Evolutionary conservation across 495 filamentous ascomycete genomes (phyloP).

Genomic region (Podospora comata): DNA sequence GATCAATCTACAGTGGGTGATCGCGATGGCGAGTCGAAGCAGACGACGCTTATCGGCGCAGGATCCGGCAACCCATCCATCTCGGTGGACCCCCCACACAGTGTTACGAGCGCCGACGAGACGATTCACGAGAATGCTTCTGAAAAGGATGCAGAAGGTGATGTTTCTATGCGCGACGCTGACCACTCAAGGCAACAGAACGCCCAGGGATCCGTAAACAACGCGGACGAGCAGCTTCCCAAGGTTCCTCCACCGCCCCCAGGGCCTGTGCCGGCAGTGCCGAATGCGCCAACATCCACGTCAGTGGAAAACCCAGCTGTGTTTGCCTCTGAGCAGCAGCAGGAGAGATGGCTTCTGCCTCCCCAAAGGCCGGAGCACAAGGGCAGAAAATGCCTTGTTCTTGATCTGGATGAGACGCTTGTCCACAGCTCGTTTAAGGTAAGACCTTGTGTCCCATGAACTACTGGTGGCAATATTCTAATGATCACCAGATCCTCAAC

Average conservation of each 20-base stretch:
- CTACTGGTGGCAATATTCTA: neutral
- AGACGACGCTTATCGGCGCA: conserved; percentile 41
- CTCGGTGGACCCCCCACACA: conserved; percentile 44
- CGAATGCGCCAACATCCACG: conserved; percentile 27
- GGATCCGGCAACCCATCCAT: conserved; percentile 40
- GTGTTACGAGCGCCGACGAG: conserved; percentile 21
- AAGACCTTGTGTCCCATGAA: conserved; percentile 18
- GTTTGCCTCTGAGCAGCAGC: conserved; percentile 40
- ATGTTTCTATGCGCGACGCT: conserved; percentile 62
- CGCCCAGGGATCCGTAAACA: conserved; percentile 19
- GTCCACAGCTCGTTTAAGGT: conserved; percentile 99
- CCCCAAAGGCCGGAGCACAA: conserved; percentile 72
- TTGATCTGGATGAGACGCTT: conserved; percentile 97
- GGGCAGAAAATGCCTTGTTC: conserved; percentile 87
- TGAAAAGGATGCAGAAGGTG: conserved; percentile 51
- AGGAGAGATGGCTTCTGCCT: conserved; percentile 70
- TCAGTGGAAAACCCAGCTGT: conserved; percentile 31
- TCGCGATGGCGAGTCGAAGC: conserved; percentile 46
- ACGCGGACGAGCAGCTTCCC: conserved; percentile 37
- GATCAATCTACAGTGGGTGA: conserved; percentile 45
- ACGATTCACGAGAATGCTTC: conserved; percentile 28
- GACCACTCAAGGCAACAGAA: conserved; percentile 28
- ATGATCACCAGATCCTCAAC: conserved; percentile 72
- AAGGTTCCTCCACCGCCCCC: conserved; percentile 61
- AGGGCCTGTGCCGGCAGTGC: conserved; percentile 40